A percentile compares a stretch with the other conserved stretches of the same genome.
Conservation (phyloP, 78 protist species). For the Parvularia atlantis region DNA sequence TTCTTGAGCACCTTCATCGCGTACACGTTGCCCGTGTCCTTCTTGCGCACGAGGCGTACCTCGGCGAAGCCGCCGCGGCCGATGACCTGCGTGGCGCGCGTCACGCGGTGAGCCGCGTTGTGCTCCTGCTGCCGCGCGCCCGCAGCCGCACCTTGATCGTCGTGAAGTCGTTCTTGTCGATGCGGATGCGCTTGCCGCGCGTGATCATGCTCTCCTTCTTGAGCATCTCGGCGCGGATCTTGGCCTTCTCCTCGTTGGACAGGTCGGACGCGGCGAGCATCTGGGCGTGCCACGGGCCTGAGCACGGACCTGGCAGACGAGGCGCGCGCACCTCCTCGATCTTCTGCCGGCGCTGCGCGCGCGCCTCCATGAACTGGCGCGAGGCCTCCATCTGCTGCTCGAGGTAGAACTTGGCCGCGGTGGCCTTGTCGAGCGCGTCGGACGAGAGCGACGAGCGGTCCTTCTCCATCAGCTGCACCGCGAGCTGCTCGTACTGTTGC, state of each 20-base stretch:
- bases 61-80: conserved; percentile 41
- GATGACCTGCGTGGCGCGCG: no score
- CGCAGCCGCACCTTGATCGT: no score
- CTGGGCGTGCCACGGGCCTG: neutral
- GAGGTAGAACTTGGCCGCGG: neutral
- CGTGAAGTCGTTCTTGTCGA: neutral
- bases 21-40: conserved; percentile 23
- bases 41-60: conserved; percentile 30
- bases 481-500: no score
- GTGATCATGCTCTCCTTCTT: neutral
- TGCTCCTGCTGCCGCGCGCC: no score
- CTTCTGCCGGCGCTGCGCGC: neutral
- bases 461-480: no score
- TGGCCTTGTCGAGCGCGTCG: neutral
- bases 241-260: neutral
- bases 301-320: no score
- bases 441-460: no score
- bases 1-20: conserved; percentile 47
- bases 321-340: neutral
- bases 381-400: neutral
- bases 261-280: neutral
- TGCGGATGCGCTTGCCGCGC: neutral
- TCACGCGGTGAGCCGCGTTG: no score
- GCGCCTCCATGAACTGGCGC: no score
- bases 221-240: neutral